Evolutionary conservation across 257 asterid species (phyloP).

Genomic region (Cordia subcordata): DNA sequence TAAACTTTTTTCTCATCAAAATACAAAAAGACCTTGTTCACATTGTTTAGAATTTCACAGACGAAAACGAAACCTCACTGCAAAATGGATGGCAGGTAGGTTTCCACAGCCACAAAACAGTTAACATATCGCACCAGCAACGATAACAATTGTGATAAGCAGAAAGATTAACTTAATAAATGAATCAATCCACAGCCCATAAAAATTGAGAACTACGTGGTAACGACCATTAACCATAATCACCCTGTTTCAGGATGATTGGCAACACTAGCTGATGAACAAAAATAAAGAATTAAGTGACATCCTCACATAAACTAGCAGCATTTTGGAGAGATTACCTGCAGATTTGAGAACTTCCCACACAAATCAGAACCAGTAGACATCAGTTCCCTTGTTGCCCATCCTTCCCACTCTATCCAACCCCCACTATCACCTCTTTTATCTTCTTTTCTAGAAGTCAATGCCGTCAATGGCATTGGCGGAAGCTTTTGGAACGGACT

Average conservation of each 20-base stretch:
- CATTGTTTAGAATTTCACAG: too few relatives aligned
- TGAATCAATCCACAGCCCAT: too few relatives aligned
- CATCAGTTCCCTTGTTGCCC: slow-evolving; percentile 78
- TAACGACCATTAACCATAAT: too few relatives aligned
- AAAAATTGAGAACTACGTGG: too few relatives aligned
- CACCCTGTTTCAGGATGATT: neutral
- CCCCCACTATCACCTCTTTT: slow-evolving; percentile 19
- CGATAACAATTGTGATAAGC: too few relatives aligned
- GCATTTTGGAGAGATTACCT: slow-evolving; percentile 37
- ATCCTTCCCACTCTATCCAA: slow-evolving; percentile 78
- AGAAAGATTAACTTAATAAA: too few relatives aligned
- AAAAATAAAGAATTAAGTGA: slow-evolving; percentile 2
- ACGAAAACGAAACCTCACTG: too few relatives aligned
- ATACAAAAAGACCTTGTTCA: too few relatives aligned
- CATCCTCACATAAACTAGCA: neutral
- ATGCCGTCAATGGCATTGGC: slow-evolving; percentile 47
- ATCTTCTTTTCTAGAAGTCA: slow-evolving; percentile 18
- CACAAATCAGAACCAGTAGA: slow-evolving; percentile 79
- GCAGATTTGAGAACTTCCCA: slow-evolving; percentile 67
- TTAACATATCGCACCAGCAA: too few relatives aligned
- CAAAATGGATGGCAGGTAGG: too few relatives aligned
- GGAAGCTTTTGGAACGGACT: slow-evolving; percentile 70
- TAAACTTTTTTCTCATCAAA: too few relatives aligned
- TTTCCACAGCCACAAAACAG: too few relatives aligned
- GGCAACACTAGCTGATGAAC: slow-evolving; percentile 1